Conservation (phyloP, 1,284 basidiomycete species). For the Rhizopogon hawkerae region DNA sequence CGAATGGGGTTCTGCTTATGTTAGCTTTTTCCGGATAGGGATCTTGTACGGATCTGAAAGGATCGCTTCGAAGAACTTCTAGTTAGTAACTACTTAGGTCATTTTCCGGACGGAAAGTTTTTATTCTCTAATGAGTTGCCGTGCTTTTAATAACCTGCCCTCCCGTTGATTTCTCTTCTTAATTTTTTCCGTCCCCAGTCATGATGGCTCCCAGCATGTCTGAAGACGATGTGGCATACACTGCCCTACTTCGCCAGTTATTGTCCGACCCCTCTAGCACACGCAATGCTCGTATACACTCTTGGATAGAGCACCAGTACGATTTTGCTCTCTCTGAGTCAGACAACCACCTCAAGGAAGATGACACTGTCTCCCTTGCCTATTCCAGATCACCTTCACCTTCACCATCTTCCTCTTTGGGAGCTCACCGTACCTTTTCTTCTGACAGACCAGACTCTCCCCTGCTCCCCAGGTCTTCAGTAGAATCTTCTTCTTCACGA, state of each 20-base stretch:
- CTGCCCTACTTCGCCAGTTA: conserved; percentile 21
- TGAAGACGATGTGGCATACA: conserved; percentile 24
- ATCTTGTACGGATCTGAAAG: background rate
- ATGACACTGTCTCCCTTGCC: background rate
- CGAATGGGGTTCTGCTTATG: conserved; percentile 5
- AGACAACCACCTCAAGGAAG: background rate
- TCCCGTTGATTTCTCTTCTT: background rate
- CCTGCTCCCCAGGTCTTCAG: conserved; percentile 22
- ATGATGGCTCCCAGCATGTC: conserved; percentile 15
- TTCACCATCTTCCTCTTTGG: conserved; percentile 25
- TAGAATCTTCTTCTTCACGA: conserved; percentile 16
- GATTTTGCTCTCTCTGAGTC: conserved; percentile 27
- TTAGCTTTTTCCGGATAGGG: background rate
- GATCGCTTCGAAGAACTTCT: background rate
- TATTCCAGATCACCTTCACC: conserved; percentile 21
- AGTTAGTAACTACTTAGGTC: background rate
- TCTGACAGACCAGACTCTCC: conserved; percentile 25
- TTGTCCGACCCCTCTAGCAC: conserved; percentile 17
- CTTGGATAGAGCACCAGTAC: conserved; percentile 28
- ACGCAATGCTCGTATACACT: conserved; percentile 25
- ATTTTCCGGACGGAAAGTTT: background rate
- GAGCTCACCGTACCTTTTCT: conserved; percentile 17
- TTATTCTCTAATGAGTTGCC: background rate
- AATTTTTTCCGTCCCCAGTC: background rate
- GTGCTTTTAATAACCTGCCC: background rate